Evolutionary conservation across 805 yeast species (phyloP).

Genomic region (Yarrowia deformans): DNA sequence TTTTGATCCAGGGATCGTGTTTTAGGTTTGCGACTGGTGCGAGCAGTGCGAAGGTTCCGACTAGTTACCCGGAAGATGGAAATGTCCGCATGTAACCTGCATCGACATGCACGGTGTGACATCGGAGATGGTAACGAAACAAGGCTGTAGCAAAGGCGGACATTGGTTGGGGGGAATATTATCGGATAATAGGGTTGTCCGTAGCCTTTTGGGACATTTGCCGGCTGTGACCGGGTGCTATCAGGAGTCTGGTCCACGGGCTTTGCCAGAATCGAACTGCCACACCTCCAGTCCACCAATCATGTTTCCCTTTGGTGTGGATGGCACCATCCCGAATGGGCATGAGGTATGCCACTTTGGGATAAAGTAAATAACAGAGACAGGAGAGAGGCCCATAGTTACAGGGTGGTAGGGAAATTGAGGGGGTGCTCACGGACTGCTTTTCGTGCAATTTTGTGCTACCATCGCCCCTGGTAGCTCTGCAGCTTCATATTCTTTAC

Average conservation of each 20-base stretch:
- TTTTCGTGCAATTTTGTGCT: background rate
- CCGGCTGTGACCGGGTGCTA: background rate
- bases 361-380: slow-evolving; percentile 19
- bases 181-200: background rate
- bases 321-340: slow-evolving; percentile 32
- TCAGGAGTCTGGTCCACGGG: background rate
- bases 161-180: background rate
- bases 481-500: background rate
- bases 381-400: background rate
- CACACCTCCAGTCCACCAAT: slow-evolving; percentile 12
- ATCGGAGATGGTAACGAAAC: slow-evolving; percentile 13
- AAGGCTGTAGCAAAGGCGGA: slow-evolving; percentile 7
- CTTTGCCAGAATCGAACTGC: slow-evolving; percentile 14
- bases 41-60: slow-evolving; percentile 33
- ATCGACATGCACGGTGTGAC: slow-evolving; percentile 13
- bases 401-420: background rate
- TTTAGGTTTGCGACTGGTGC: slow-evolving; percentile 38
- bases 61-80: slow-evolving; percentile 29
- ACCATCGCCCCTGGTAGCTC: background rate
- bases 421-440: background rate
- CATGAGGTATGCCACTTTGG: slow-evolving; percentile 30
- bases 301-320: slow-evolving; percentile 23
- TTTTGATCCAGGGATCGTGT: slow-evolving; percentile 34
- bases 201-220: background rate
- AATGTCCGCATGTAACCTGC: slow-evolving; percentile 2